Evolutionary conservation across 305 asterid genomes (phyloP), one percentile per base, ranked within the genome.

Genomic region (Fraxinus platypoda): DNA sequence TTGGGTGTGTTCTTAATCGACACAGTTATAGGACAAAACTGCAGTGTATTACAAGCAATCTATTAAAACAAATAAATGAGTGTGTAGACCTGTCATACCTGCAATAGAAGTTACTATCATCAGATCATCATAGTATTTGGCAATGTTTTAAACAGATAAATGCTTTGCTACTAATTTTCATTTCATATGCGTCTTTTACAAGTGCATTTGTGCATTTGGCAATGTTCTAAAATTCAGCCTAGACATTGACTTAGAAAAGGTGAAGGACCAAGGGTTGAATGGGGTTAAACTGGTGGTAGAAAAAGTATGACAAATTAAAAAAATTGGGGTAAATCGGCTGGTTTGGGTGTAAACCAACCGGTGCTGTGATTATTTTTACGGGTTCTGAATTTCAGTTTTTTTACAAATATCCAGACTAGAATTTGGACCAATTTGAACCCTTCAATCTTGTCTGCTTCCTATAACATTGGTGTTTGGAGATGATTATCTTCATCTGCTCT

Each of bases 1-100:
- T 41, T 62, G 34, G 49, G 21, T 15, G 17, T 41, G 19, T 64
- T 21, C 35, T 15, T 38, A 37, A 1, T 74, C 8, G 30, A 26
- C 37, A 8, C 68, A n/a, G 72, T 41, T 68, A 41, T 30, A 41
- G 72, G 26, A 68, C 26, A 8, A 7, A 35, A 75, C 68, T 13
- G 4, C 76, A 13, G 46, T 52, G 80, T 46, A 71, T 82, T 70
- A 57, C 23, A 5, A 49, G 33, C 17, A 66, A 74, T 78, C 30
- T 74, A 46, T 78, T 15, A 4, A 71, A 75, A 78, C 31, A 11
- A 66, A 57, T 59, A 23, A 68, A 57, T 19, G 4, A 21, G 9
- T 66, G 66, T 33, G 82, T 38, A n/a, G 76, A 59, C 72, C 78
- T n/a, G 75, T 41, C 78, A 33, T 64, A 43, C 28, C 64, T 76